Conservation (phyloP, 805 yeast genomes). For the Zygosaccharomyces lentus region DNA sequence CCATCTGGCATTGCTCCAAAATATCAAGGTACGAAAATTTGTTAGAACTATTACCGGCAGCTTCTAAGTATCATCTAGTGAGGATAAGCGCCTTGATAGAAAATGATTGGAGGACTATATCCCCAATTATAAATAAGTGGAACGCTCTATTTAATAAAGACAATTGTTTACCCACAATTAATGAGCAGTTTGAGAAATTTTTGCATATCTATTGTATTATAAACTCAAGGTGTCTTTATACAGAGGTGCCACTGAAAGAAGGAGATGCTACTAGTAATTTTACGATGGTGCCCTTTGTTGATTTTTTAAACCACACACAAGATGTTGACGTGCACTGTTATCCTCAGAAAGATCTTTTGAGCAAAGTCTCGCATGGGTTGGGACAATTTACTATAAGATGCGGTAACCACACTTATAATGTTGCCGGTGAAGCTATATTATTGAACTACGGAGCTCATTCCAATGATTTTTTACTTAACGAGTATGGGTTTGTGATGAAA, state of each 20-base stretch:
- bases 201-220: slow-evolving; percentile 82
- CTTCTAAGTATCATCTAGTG: slow-evolving; percentile 39
- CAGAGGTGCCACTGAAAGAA: slow-evolving; percentile 55
- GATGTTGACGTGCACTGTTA: slow-evolving; percentile 47
- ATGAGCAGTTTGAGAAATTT: slow-evolving; percentile 32
- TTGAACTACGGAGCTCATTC: slow-evolving; percentile 87
- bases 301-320: slow-evolving; percentile 70
- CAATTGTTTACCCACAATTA: neutral
- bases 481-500: slow-evolving; percentile 73
- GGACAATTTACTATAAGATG: slow-evolving; percentile 30
- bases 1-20: slow-evolving; percentile 49
- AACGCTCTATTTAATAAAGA: slow-evolving; percentile 5
- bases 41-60: slow-evolving; percentile 42
- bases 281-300: slow-evolving; percentile 89
- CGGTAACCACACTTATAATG: slow-evolving; percentile 21
- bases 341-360: slow-evolving; percentile 38
- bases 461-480: slow-evolving; percentile 74
- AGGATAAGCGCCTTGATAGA: slow-evolving; percentile 43
- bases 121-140: slow-evolving; percentile 26
- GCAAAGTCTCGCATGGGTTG: slow-evolving; percentile 22
- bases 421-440: slow-evolving; percentile 51
- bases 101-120: slow-evolving; percentile 43
- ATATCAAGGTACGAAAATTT: slow-evolving; percentile 28
- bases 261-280: slow-evolving; percentile 53
- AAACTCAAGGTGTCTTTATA: slow-evolving; percentile 86